These are phyloP conservation scores for Haplographium delicatum DNA, from an alignment of 495 filamentous ascomycete genomes.

Conservation along the genomic window DNA sequence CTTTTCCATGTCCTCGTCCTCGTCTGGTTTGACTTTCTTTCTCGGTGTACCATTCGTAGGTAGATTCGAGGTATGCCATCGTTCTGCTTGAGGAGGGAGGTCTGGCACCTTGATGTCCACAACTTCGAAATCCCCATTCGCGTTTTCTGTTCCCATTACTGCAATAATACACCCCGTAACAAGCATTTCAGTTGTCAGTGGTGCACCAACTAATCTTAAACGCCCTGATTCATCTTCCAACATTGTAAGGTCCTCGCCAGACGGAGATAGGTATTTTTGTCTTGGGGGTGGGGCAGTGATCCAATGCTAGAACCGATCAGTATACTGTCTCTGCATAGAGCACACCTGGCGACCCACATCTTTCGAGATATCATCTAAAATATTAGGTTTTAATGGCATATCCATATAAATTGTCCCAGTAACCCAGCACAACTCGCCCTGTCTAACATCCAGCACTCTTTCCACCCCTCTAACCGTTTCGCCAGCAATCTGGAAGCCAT, in stretches of 20 bases:
- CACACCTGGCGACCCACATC: conserved; percentile 56
- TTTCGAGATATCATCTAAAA: conserved; percentile 90
- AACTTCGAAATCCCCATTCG: conserved; percentile 86
- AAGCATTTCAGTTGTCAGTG: conserved; percentile 58
- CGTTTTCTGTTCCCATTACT: conserved; percentile 87
- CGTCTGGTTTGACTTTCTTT: conserved; percentile 32
- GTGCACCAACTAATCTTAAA: conserved; percentile 68
- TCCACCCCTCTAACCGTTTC: conserved; percentile 72
- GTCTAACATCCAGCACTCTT: conserved; percentile 88
- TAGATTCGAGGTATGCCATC: conserved; percentile 52
- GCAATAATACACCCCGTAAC: conserved; percentile 91
- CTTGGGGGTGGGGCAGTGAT: conserved; percentile 19
- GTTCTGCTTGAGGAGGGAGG: conserved; percentile 69
- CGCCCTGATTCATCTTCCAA: conserved; percentile 95
- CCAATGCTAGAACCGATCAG: conserved; percentile 20
- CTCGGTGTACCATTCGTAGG: conserved; percentile 17
- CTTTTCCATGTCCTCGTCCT: conserved; percentile 40
- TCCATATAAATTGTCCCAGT: conserved; percentile 94
- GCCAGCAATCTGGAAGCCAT: conserved; percentile 69
- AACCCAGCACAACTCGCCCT: conserved; percentile 95
- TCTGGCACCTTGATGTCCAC: conserved; percentile 85
- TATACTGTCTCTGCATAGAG: background rate
- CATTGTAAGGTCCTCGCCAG: conserved; percentile 64
- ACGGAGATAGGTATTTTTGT: conserved; percentile 62
- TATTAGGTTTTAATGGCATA: conserved; percentile 93